Base-by-base conservation (phyloP, 2,329 filamentous ascomycete genomes). In the Dryadomyces quercus-mongolicae region DNA sequence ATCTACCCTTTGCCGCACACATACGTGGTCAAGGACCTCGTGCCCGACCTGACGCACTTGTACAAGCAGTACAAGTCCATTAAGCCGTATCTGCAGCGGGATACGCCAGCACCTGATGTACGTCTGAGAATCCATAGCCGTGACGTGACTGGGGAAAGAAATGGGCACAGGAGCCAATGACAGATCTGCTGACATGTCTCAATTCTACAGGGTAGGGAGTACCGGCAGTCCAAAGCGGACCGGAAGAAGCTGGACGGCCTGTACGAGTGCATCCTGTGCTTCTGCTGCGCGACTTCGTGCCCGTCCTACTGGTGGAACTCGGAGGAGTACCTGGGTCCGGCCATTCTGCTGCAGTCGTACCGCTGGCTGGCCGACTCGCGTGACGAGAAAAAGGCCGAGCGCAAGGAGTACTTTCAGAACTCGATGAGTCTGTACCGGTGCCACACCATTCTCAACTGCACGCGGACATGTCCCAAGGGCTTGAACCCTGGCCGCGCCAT, bases 1-100 rank as follows among this genome's bases (percentile, higher is more conserved):
- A 91, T 98, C 72, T 98, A 98, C 77, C 93, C 93, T 58, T 81
- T 98, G 62, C 93, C 93, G 64, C 93, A 98, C 76, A 96, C 91
- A 71, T 98, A 96, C 74, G 88, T 98, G 63, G 91, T 98, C 74
- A 98, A 97, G 82, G 93, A 98, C 70, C 83, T 98, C 59, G 93
- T 98, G 38, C 92, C 93, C 56, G 93, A 98, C 69, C 77, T 98
- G 75, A 98, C 93, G 59, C 87, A 93, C 67, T 97, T 98, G 77
- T 98, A 98, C 83, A 97, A 97, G 81, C 93, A 98, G 79, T 98
- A 98, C 82, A 95, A 96, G 75, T 96, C 91, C 16, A 96, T 98
- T 75, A 95, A 97, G 84, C 93, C 93, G 46, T 98, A 95, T 71
- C 84, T 98, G 53, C 93, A 97, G 77, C 83, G 90, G 66, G 85